Evolutionary conservation across 495 filamentous ascomycete species (phyloP).

Genomic region (Trichoderma orchidacearum): DNA sequence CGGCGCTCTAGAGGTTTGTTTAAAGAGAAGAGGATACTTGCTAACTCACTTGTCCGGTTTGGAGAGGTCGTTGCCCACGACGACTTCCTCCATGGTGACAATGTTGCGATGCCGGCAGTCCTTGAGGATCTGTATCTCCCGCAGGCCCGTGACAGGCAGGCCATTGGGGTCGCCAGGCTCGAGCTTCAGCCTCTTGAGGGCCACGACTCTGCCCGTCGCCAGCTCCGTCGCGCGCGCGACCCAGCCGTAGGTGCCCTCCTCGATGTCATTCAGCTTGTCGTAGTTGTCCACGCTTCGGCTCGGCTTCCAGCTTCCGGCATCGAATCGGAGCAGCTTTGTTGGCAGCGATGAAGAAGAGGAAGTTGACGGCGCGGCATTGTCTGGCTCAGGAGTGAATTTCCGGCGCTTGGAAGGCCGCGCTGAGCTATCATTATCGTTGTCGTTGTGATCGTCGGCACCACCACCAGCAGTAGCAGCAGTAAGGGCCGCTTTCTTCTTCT

Average conservation of each 20-base stretch:
- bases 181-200: slow-evolving; percentile 90
- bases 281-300: slow-evolving; percentile 80
- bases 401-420: slow-evolving; percentile 10
- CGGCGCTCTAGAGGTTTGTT: background rate
- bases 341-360: slow-evolving; percentile 12
- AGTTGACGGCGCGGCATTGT: slow-evolving; percentile 31
- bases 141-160: slow-evolving; percentile 80
- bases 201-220: slow-evolving; percentile 73
- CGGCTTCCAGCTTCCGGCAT: slow-evolving; percentile 51
- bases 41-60: slow-evolving; percentile 61
- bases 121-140: slow-evolving; percentile 60
- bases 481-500: slow-evolving; percentile 21
- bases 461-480: slow-evolving; percentile 8
- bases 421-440: slow-evolving; percentile 17
- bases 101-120: slow-evolving; percentile 56
- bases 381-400: slow-evolving; percentile 35
- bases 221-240: slow-evolving; percentile 76
- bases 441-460: slow-evolving; percentile 11
- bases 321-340: slow-evolving; percentile 63
- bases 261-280: slow-evolving; percentile 88
- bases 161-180: slow-evolving; percentile 65
- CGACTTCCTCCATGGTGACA: slow-evolving; percentile 70
- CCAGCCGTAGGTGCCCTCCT: slow-evolving; percentile 92
- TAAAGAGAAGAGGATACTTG: too few species aligned
- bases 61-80: slow-evolving; percentile 54